Evolutionary conservation across 495 filamentous ascomycete genomes (phyloP), one percentile per base, ranked within the genome.

Genomic region (Pyrenopolyporus hunteri): DNA sequence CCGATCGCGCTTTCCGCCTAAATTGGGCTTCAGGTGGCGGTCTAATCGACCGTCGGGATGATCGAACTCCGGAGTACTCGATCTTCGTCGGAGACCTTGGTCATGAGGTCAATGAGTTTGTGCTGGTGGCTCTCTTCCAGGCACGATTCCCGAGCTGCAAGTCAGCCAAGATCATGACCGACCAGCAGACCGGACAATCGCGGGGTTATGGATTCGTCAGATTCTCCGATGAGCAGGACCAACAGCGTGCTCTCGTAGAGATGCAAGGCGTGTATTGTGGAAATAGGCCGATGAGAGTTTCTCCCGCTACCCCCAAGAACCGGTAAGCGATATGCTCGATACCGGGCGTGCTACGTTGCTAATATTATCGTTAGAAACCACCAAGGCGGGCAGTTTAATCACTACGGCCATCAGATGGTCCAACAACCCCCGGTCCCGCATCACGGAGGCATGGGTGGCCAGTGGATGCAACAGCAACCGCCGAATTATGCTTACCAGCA

Each of bases 251-350:
- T 40, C 80, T 99, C 23, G 87, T 86, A 46, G 93, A 98, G 80
- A 99, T 99, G 94, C 94, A 98, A 78, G 94, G 94, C 64, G 94
- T 99, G 42, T 99, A 98, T 80, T 98, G 95, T 70, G 94, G 94
- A 64, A 99, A 99, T 73, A 87, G 94, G 39, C 95, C 94, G 16
- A 99, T 99, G 95, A 89, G 94, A 65, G 97, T 99, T 71, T 96
- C 92, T 32, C 97, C 94, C 40, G 94, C 94, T 3, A 99, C 94
- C 11, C 94, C 94, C 10, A 98, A 98, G 89, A 97, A 77, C 10
- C 73, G 79, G 78, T 76, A 70, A 33, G 73, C 69, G 19, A 16
- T 13, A 35, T 32, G 3, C 14, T 37, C 40, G 9, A 39, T n/a
- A 16, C 28, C 25, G 3, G 39, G 11, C 2, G 20, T 25, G 0